A percentile compares a stretch with the other conserved stretches of the same genome.
Conservation (phyloP, 1,284 basidiomycete species). For the Sutorius eximius region DNA sequence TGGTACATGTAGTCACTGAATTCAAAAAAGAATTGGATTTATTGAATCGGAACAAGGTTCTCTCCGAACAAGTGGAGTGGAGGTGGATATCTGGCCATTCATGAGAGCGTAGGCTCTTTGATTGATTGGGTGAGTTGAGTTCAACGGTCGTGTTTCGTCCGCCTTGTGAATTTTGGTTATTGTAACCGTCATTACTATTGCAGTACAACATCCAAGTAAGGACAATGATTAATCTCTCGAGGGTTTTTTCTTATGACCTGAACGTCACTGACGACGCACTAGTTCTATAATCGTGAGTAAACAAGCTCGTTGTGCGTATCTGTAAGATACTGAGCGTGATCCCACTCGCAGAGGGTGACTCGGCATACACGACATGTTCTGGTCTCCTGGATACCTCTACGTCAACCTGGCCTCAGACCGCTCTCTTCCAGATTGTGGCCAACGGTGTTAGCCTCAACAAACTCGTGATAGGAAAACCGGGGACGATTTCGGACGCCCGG, state of each 20-base stretch:
- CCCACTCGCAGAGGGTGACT: conserved; percentile 39
- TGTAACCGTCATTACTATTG: conserved; percentile 11
- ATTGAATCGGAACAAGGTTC: conserved; percentile 19
- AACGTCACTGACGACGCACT: not conserved
- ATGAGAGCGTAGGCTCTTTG: conserved; percentile 53
- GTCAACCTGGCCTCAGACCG: conserved; percentile 41
- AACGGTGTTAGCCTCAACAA: conserved; percentile 54
- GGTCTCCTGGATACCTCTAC: conserved; percentile 44
- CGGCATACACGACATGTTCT: conserved; percentile 47
- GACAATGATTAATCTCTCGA: not conserved
- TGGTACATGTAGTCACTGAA: conserved; percentile 17
- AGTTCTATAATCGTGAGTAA: conserved; percentile 65
- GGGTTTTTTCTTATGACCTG: conserved; percentile 1
- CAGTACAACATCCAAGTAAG: conserved; percentile 38
- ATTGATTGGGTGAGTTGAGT: conserved; percentile 49
- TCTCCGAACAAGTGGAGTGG: conserved; percentile 30
- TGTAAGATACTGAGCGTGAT: not conserved
- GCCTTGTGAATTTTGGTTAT: not conserved
- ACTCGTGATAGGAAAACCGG: conserved; percentile 66
- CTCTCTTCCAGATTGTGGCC: conserved; percentile 63
- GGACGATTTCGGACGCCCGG: conserved; percentile 47
- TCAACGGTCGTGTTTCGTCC: not conserved
- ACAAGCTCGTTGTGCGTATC: not conserved
- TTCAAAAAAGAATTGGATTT: not conserved
- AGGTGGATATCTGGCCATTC: conserved; percentile 55